Evolutionary conservation across 2,329 filamentous ascomycete species (phyloP).

Genomic region (Pseudopyricularia cyperi): DNA sequence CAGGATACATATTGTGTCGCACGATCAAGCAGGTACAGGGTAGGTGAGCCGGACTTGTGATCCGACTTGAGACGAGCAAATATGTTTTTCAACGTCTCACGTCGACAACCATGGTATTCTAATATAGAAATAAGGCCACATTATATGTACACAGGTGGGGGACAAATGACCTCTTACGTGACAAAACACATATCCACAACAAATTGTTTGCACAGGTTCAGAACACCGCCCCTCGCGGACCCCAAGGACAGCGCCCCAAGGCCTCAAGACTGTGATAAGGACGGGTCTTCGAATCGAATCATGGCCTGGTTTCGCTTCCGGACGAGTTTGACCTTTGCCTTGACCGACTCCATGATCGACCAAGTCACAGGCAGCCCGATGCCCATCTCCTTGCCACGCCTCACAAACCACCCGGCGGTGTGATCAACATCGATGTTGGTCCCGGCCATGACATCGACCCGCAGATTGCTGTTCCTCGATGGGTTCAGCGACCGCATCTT

Average conservation of each 20-base stretch:
- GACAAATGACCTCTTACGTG: no score
- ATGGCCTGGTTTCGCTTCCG: neutral
- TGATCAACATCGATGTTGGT: conserved; percentile 65
- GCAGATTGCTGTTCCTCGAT: conserved; percentile 47
- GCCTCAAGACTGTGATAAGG: no score
- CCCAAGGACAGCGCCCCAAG: no score
- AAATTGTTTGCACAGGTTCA: no score
- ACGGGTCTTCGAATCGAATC: neutral
- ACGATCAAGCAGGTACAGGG: neutral
- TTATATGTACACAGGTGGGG: no score
- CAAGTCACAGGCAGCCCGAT: conserved; percentile 62
- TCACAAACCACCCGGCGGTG: conserved; percentile 79
- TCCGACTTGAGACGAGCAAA: no score
- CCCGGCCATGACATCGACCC: conserved; percentile 49
- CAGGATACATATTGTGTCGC: neutral
- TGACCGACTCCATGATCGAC: conserved; percentile 58
- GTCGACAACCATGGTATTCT: no score
- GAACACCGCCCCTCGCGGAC: no score
- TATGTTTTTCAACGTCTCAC: no score
- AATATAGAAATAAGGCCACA: no score
- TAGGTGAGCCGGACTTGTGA: neutral
- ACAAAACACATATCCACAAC: no score
- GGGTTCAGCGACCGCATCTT: conserved; percentile 21
- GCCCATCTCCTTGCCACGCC: conserved; percentile 57
- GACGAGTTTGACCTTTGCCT: conserved; percentile 44